Conservation (phyloP, 306 rosid genomes). For the Luffa aegyptiaca region DNA sequence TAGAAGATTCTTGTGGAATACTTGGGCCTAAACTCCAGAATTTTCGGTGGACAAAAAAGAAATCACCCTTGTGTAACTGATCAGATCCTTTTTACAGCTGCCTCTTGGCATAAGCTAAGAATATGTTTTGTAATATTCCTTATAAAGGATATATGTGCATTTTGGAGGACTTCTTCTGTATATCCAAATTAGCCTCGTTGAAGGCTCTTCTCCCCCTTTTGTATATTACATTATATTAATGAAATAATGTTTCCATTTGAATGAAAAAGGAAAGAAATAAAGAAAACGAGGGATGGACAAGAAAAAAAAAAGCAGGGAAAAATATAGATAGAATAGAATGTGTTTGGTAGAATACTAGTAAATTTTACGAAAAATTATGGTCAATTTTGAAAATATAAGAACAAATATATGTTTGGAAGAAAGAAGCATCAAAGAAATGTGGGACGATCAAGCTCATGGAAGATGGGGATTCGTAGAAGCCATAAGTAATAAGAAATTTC, state of each 20-base stretch:
- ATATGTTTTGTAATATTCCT: too few relatives aligned
- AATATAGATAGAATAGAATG: background rate
- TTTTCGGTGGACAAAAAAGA: background rate
- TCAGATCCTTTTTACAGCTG: background rate
- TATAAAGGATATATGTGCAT: background rate
- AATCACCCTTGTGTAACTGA: background rate
- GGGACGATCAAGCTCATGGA: too few relatives aligned
- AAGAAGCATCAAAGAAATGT: too few relatives aligned
- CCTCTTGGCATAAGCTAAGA: too few relatives aligned
- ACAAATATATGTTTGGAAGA: too few relatives aligned
- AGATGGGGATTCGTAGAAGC: too few relatives aligned
- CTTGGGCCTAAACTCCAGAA: background rate
- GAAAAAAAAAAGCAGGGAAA: background rate
- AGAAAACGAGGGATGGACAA: background rate
- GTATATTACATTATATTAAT: background rate
- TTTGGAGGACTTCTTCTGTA: background rate
- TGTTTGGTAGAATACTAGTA: background rate
- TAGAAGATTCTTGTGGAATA: background rate
- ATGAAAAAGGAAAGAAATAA: background rate
- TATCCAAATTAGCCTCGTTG: background rate
- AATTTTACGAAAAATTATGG: background rate
- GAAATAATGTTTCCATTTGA: background rate
- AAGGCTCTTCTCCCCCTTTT: background rate
- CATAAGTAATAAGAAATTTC: too few relatives aligned
- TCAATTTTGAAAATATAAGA: background rate